Base-by-base conservation (phyloP, 2,329 filamentous ascomycete species). In the Rhinocladiella similis region DNA sequence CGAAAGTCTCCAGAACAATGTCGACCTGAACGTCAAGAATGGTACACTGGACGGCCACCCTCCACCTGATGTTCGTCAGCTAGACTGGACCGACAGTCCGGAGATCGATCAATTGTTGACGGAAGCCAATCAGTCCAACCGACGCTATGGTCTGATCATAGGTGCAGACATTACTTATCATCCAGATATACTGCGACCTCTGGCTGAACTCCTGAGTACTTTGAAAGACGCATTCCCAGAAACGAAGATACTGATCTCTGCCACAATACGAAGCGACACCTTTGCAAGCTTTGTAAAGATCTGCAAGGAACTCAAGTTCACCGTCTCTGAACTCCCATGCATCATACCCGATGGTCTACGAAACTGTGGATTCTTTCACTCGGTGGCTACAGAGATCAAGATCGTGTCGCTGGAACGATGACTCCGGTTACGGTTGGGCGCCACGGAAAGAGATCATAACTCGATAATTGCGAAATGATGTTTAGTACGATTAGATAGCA, bases 211-310 rank as follows among this genome's bases (percentile, higher is more conserved):
- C 3, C 49, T 67, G 18, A 51, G 49, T 18, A 36, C 54, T 5
- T 38, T 65, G 16, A 51, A 53, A 25, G 53, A 59, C n/a, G 27
- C 27, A 9, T 63, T 48, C n/a, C 59, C 62, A 2, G 60, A 63
- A 10, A 51, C 60, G 16, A 66, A 79, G 43, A 80, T 85, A 45
- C 70, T 88, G 54, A 81, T 87, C 59, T 78, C 83, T 2, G 80
- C 82, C 13, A 83, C 84, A 0, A 76, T 87, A 52, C 80, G 85
- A 53, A 87, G 87, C 57, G 73, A 84, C 50, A 88, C 84, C 0
- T 86, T 86, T 68, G 75, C 80, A 63, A 72, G 76, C 22, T 87
- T 88, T 65, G 67, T 78, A 62, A 71, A 78, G 54, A 79, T 78
- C 54, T 87, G 84, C 75, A 75, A 70, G 50, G 55, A 60, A 6